Base-by-base conservation (phyloP, 495 filamentous ascomycete genomes). In the Friedmanniomyces endolithicus region DNA sequence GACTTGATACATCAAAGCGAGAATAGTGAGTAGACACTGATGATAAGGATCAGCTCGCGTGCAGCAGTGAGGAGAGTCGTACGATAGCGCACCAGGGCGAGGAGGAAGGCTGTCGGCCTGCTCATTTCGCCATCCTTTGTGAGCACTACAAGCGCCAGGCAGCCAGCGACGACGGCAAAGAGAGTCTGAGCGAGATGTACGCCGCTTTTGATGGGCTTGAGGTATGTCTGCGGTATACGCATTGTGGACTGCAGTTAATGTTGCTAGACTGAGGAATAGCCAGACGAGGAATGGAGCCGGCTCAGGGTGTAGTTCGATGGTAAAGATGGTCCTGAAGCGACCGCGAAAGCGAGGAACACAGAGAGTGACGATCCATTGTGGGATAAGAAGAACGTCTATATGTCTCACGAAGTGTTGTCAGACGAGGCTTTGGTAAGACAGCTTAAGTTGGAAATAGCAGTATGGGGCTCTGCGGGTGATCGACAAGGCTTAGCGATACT, bases 1-100 rank as follows among this genome's bases (percentile, higher is more conserved):
- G 48, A 80, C 78, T 53, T 90, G 76, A 67, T 90, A 97, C 55
- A 95, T 78, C 57, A 92, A 78, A 23, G 81, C 86, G 6, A 88
- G 89, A 52, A 89, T 75, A 53, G 81, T 83, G 56, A 95, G 69
- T 78, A 88, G 94, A 71, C 86, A 92, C 90, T 95, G 34, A 8
- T 20, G 23, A 22, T 3, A 24, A 19, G 2, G 8, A 14, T 41
- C 12, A 41, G 37, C 37, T n/a, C 37, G 37, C 24, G 17, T 8
- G 23, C 17, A 14, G 23, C 6, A 23, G 16, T 16, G 7, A 9
- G 17, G 44, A 47, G n/a, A n/a, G n/a, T n/a, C 12, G 6, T 16
- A 14, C 7, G 47, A 48, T n/a, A 9, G 53, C 83, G 65, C 79
- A 94, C 88, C 75, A 90, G 67, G 52, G 75, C 81, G 63, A 90